Conservation (phyloP, 257 asterid species). For the Lithospermum erythrorhizon region DNA sequence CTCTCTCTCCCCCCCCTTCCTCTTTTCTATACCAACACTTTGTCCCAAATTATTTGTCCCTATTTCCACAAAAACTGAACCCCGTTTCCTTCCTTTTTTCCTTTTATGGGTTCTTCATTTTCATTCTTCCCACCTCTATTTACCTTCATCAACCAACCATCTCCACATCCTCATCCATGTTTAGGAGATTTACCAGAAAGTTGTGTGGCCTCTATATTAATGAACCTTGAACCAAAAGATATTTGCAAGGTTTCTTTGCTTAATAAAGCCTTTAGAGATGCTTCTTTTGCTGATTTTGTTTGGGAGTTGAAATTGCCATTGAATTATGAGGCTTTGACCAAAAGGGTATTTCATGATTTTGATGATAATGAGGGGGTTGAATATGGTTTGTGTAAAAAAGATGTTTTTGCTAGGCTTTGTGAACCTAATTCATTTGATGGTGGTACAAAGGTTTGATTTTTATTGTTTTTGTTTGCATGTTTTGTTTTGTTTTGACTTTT, state of each 20-base stretch:
- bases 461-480: too few species aligned
- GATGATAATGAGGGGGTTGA: conserved; percentile 7
- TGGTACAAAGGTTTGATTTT: neutral
- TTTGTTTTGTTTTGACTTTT: too few species aligned
- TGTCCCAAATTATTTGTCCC: too few species aligned
- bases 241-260: conserved; percentile 60
- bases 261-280: conserved; percentile 67
- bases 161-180: conserved; percentile 16
- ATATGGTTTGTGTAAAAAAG: conserved; percentile 38
- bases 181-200: conserved; percentile 78
- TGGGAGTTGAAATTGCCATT: conserved; percentile 72
- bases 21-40: too few species aligned
- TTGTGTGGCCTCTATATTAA: conserved; percentile 62
- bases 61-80: too few species aligned
- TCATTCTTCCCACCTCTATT: too few species aligned
- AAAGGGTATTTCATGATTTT: conserved; percentile 32
- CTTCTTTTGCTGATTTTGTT: conserved; percentile 74
- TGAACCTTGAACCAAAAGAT: conserved; percentile 67
- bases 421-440: conserved; percentile 52
- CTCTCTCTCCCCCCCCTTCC: too few species aligned
- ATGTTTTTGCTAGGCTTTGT: conserved; percentile 49
- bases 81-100: too few species aligned
- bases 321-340: conserved; percentile 50
- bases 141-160: neutral
- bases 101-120: too few species aligned